Base-by-base conservation (phyloP, 2,329 filamentous ascomycete genomes). In the Botryotinia calthae region DNA sequence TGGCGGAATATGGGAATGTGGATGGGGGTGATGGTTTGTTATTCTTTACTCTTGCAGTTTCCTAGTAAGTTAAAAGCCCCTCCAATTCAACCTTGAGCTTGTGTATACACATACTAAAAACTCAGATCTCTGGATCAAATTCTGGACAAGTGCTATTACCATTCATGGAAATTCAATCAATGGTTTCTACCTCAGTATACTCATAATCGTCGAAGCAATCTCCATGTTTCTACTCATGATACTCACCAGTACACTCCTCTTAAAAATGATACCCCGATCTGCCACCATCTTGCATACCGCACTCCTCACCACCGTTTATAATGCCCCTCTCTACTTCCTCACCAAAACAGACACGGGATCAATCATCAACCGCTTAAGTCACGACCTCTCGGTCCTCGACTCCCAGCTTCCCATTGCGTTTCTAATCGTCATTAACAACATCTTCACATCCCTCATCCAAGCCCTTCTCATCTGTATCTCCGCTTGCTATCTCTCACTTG, bases 1-100 rank as follows among this genome's bases (percentile, higher is more conserved):
- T 65, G 59, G 70, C 44, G 64, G 18, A 76, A 73, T 51, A 25
- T 56, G 73, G 73, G 87, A 86, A 28, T 72, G 78, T 84, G 25
- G 75, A 76, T 8, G 28, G n/a, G 51, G 51, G 18, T 54, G 0
- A 54, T 54, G 6, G 14, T 54, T 28, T 28, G 14, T n/a, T 54
- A 54, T 54, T 54, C 51, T n/a, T 54, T n/a, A 28, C n/a, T 54
- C 2, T 16, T 54, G 14, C 12, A 54, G 5, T 28, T 54, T 54
- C 51, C 51, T 28, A 54, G 25, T 54, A 28, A 54, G 51, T 54
- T 8, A 18, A 16, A 18, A 16, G 12, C 25, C 6, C 7, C 25
- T 54, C 18, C n/a, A 18, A 28, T 8, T 2, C 14, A 28, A 8
- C 14, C n/a, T 54, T 16, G 51, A n/a, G 51, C 51, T 28, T 54